Percentiles rank a stretch among this genome's conserved stretches.
phyloP scores from a whole-genome alignment of 2,329 filamentous ascomycete species.

The Pseudocercospora crystallina region DNA sequence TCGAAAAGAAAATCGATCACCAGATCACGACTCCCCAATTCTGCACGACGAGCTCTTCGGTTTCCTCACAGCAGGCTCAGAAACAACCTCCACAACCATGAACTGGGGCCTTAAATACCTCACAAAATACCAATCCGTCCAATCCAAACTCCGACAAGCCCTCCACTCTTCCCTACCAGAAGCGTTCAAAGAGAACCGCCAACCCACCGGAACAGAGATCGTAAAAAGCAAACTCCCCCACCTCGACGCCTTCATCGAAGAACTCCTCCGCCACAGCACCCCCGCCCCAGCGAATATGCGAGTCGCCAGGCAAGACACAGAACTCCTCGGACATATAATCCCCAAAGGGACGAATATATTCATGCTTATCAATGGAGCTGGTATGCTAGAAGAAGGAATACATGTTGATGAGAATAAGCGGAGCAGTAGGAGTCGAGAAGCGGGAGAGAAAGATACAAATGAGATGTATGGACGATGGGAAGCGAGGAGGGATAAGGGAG shows the following conservation, averaged over 20 bases:
- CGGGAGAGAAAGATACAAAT: neutral
- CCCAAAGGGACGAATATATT: constrained; percentile 8
- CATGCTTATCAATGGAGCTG: constrained; percentile 4
- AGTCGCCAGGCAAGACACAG: constrained; percentile 1
- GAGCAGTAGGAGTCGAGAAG: neutral
- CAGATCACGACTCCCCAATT: constrained; percentile 25
- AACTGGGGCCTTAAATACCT: constrained; percentile 43
- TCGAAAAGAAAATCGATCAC: constrained; percentile 30
- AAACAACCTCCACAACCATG: constrained; percentile 45
- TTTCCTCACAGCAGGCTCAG: constrained; percentile 41
- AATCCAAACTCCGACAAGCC: constrained; percentile 43
- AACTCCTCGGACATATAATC: constrained; percentile 2
- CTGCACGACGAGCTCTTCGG: constrained; percentile 29
- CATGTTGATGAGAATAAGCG: constrained; percentile 2
- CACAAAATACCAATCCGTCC: constrained; percentile 33
- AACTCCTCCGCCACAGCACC: neutral
- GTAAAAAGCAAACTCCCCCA: neutral
- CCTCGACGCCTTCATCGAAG: constrained; percentile 10
- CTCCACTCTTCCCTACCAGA: neutral
- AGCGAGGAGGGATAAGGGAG: too few relatives aligned
- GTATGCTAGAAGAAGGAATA: neutral
- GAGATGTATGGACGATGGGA: neutral
- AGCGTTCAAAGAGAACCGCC: neutral
- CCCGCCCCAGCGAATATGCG: constrained; percentile 2
- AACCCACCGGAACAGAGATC: constrained; percentile 1